Percentiles rank a stretch among this genome's conserved stretches.
Conservation (phyloP, 2,329 filamentous ascomycete species). For the Xylaria sp. region DNA sequence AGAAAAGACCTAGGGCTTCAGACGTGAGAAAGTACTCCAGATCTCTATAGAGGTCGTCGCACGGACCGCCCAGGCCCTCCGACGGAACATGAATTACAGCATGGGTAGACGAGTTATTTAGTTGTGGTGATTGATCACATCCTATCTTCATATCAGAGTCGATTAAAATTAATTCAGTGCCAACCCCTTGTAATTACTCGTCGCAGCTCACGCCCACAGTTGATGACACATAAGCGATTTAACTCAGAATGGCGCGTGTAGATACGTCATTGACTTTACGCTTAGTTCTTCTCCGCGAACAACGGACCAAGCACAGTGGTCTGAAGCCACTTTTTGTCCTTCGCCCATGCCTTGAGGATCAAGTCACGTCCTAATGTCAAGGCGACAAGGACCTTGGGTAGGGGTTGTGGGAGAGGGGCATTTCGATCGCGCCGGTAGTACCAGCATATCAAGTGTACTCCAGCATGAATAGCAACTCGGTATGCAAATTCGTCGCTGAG, state of each 20-base stretch:
- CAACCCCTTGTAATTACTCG: too few species aligned
- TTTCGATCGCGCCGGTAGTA: conserved; percentile 36
- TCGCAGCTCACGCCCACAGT: too few species aligned
- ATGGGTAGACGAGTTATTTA: too few species aligned
- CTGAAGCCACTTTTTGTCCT: conserved; percentile 27
- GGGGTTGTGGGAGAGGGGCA: conserved; percentile 19
- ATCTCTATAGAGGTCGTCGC: too few species aligned
- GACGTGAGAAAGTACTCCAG: too few species aligned
- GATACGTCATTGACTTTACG: not conserved
- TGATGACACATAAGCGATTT: too few species aligned
- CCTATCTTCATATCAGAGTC: too few species aligned
- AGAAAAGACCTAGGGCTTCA: too few species aligned
- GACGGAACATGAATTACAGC: too few species aligned
- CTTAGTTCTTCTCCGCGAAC: not conserved
- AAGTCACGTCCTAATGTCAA: conserved; percentile 29
- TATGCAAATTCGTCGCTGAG: conserved; percentile 54
- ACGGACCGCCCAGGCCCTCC: too few species aligned
- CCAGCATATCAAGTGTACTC: conserved; percentile 53
- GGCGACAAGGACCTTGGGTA: conserved; percentile 15
- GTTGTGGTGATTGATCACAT: too few species aligned
- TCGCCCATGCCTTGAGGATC: conserved; percentile 35
- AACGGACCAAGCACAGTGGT: not conserved
- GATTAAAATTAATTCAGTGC: too few species aligned
- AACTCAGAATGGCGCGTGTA: not conserved
- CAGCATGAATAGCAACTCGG: conserved; percentile 53